A percentile compares a stretch with the other conserved stretches of the same genome.
Conservation (phyloP, 2,329 filamentous ascomycete genomes). For the Zymoseptoria tritici region DNA sequence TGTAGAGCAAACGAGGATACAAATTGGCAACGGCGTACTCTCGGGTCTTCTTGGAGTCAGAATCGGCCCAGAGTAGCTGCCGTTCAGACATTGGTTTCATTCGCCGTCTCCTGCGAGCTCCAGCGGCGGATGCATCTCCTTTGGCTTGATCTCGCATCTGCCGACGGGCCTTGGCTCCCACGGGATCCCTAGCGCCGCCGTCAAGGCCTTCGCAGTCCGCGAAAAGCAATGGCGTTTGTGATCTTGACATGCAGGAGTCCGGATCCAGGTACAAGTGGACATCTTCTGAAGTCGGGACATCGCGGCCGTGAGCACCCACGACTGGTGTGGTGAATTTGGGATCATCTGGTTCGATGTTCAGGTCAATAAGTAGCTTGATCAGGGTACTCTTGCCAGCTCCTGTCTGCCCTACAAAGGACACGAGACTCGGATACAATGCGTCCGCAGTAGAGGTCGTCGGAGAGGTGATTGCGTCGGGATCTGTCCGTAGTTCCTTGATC, state of each 20-base stretch:
- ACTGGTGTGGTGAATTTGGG: slow-evolving; percentile 10
- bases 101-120: background rate
- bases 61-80: slow-evolving; percentile 18
- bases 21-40: slow-evolving; percentile 29
- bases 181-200: slow-evolving; percentile 38
- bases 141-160: background rate
- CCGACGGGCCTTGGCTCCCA: slow-evolving; percentile 11
- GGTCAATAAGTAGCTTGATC: slow-evolving; percentile 40
- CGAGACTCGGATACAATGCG: slow-evolving; percentile 1
- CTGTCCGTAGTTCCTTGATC: slow-evolving; percentile 13
- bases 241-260: slow-evolving; percentile 23
- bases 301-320: slow-evolving; percentile 11
- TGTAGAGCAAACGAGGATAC: slow-evolving; percentile 33
- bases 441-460: background rate
- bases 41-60: slow-evolving; percentile 15
- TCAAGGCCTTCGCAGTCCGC: slow-evolving; percentile 46
- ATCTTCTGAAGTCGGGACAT: slow-evolving; percentile 40
- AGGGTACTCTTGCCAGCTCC: slow-evolving; percentile 41
- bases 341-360: slow-evolving; percentile 5
- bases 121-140: no score
- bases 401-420: slow-evolving; percentile 6
- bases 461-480: background rate
- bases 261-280: slow-evolving; percentile 47
- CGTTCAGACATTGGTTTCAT: slow-evolving; percentile 9
- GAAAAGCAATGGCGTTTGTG: slow-evolving; percentile 36